These are phyloP conservation scores for Penicillium dipodomyicola DNA, from an alignment of 495 filamentous ascomycete genomes.

Conservation along the genomic window DNA sequence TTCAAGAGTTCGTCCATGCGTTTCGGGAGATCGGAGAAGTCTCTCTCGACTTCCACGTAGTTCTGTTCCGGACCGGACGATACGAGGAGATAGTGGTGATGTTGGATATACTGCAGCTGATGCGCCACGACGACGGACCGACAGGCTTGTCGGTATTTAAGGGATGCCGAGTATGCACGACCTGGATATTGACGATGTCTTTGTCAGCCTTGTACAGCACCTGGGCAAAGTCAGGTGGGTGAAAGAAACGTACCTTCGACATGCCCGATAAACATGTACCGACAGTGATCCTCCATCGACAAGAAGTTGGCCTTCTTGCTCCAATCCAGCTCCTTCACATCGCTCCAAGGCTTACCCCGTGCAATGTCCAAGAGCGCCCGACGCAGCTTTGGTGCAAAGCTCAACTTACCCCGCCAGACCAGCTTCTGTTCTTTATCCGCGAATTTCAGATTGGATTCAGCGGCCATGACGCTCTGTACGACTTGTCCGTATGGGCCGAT, in stretches of 20 bases:
- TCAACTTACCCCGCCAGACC: background rate
- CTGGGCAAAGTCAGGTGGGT: too few species aligned
- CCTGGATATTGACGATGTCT: background rate
- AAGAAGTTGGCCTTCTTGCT: background rate
- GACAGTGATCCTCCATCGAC: background rate
- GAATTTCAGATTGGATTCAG: too few species aligned
- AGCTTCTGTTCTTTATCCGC: background rate
- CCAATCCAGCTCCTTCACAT: background rate
- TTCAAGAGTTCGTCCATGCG: background rate
- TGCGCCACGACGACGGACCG: background rate
- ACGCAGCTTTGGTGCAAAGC: background rate
- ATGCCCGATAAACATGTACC: background rate
- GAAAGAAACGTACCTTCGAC: background rate
- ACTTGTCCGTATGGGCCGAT: too few species aligned
- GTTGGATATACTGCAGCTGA: background rate
- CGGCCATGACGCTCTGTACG: too few species aligned
- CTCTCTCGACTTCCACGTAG: background rate
- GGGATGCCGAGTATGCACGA: background rate
- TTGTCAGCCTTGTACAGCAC: background rate
- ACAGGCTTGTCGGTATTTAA: background rate
- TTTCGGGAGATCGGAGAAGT: background rate
- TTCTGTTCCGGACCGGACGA: background rate
- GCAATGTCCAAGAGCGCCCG: background rate
- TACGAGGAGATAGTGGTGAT: background rate
- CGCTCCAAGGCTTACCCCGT: background rate